A percentile compares a stretch with the other conserved stretches of the same genome.
These are phyloP conservation scores for Calonectria naviculata DNA, from an alignment of 2,329 filamentous ascomycete genomes.

Conservation along the genomic window DNA sequence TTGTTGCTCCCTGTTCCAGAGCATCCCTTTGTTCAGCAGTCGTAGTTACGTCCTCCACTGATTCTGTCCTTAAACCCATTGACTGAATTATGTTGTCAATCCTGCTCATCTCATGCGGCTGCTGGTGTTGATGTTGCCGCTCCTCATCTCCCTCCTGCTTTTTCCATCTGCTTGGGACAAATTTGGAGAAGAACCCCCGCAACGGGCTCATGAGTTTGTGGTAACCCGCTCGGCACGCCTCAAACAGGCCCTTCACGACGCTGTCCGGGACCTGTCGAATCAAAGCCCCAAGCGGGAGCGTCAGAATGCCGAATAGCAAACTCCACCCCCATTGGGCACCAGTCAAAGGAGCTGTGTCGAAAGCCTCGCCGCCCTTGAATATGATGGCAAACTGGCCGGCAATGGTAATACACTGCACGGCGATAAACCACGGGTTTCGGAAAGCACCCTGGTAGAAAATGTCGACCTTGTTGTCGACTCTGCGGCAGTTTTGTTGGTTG, in stretches of 20 bases:
- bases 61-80: slow-evolving; percentile 28
- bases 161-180: slow-evolving; percentile 39
- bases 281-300: slow-evolving; percentile 68
- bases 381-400: slow-evolving; percentile 79
- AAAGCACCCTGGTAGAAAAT: slow-evolving; percentile 80
- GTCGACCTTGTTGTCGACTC: slow-evolving; percentile 85
- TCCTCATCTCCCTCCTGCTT: slow-evolving; percentile 27
- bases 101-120: slow-evolving; percentile 36
- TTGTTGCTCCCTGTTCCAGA: slow-evolving; percentile 32
- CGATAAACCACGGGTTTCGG: slow-evolving; percentile 81
- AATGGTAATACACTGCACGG: slow-evolving; percentile 74
- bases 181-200: slow-evolving; percentile 29
- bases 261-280: slow-evolving; percentile 55
- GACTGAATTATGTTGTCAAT: slow-evolving; percentile 38
- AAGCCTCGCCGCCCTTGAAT: slow-evolving; percentile 75
- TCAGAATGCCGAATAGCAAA: slow-evolving; percentile 73
- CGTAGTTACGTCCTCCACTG: slow-evolving; percentile 34
- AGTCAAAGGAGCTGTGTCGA: slow-evolving; percentile 70
- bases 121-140: slow-evolving; percentile 19
- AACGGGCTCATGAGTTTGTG: slow-evolving; percentile 33
- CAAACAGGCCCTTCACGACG: slow-evolving; percentile 44
- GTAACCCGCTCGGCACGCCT: slow-evolving; percentile 28
- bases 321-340: slow-evolving; percentile 77
- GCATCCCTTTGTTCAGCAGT: slow-evolving; percentile 37
- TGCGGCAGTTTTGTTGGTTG: slow-evolving; percentile 83